A percentile compares a stretch with the other conserved stretches of the same genome.
Evolutionary conservation across 2,329 filamentous ascomycete species (phyloP).

Genomic region (Passalora sequoiae): DNA sequence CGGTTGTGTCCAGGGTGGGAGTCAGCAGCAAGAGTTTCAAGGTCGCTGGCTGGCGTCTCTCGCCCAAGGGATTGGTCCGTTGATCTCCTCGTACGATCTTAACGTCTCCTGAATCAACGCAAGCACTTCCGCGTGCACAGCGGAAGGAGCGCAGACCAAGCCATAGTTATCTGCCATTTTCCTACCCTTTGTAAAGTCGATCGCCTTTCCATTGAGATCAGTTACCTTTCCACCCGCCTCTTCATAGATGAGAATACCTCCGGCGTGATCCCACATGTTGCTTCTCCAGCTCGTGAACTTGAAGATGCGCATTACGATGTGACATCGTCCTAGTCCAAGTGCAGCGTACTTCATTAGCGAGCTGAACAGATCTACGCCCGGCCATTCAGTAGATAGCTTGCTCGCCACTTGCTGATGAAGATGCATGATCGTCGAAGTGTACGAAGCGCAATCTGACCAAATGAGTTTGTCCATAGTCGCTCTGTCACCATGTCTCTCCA

Average conservation of each 20-base stretch:
- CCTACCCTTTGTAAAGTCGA: slow-evolving; percentile 40
- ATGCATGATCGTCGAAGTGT: slow-evolving; percentile 37
- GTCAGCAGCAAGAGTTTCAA: no score
- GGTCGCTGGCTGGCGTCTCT: slow-evolving; percentile 7
- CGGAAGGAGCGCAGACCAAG: slow-evolving; percentile 21
- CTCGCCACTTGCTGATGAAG: slow-evolving; percentile 37
- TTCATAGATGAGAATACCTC: slow-evolving; percentile 48
- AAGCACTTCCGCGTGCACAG: slow-evolving; percentile 20
- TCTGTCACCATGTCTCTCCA: slow-evolving; percentile 22
- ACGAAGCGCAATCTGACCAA: slow-evolving; percentile 45
- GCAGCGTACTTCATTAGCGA: slow-evolving; percentile 44
- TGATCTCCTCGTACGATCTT: slow-evolving; percentile 10
- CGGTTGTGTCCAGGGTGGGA: no score
- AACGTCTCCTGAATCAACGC: slow-evolving; percentile 17
- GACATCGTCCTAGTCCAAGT: slow-evolving; percentile 19
- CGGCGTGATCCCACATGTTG: slow-evolving; percentile 53
- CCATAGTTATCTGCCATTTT: slow-evolving; percentile 25
- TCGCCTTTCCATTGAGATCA: slow-evolving; percentile 47
- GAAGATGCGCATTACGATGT: slow-evolving; percentile 24
- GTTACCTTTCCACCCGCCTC: slow-evolving; percentile 49
- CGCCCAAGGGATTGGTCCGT: slow-evolving; percentile 18
- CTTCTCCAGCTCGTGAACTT: slow-evolving; percentile 23
- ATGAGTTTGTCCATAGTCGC: slow-evolving; percentile 32
- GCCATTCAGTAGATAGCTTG: slow-evolving; percentile 42
- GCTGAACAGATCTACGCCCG: slow-evolving; percentile 48